Base-by-base conservation (phyloP, 371 early-diverging fungal species). In the Apophysomyces variabilis region DNA sequence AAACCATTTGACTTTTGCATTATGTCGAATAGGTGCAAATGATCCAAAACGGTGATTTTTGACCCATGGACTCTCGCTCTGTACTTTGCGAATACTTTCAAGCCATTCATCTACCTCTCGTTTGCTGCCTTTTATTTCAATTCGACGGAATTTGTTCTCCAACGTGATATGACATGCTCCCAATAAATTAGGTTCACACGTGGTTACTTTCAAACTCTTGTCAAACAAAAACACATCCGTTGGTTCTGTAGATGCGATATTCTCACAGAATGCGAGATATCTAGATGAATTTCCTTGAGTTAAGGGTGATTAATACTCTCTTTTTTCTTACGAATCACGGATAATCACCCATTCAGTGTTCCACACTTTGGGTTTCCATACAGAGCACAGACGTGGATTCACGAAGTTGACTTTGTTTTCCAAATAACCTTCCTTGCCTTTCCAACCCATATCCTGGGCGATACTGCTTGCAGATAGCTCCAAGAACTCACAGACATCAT, bases 381-480 rank as follows among this genome's bases (percentile, higher is more conserved):
- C 47, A 7, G 81, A 77, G 57, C 85, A 87, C 26, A 79, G 58
- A 5, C 75, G 47, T 3, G 69, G 72, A 7, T 65, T 70, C 2
- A 78, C 76, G 61, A 82, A 77, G 16, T 83, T 76, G 47, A 85
- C 72, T 18, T 84, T 82, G 47, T 84, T 80, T 2, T 89, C 82
- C 69, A 94, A 66, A 62, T 87, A 88, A 9, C 91, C 92, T 68
- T 94, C 95, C 65, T 92, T 93, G 57, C 93, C 93, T 66, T 94
- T 94, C 93, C 93, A 93, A 3, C 93, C 92, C 83, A 91, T 88
- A 64, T 90, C 91, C 54, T 85, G 87, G n/a, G 83, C 80, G 56
- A 94, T 85, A 54, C 92, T 91, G 61, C 88, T 79, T 7, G 88
- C 85, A 26, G 92, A 91, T 32, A 94, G 69, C 69, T 93, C 93